Percentiles rank a stretch among this genome's conserved stretches.
phyloP scores from a whole-genome alignment of 495 filamentous ascomycete species.

The Talaromyces nanjingensis region DNA sequence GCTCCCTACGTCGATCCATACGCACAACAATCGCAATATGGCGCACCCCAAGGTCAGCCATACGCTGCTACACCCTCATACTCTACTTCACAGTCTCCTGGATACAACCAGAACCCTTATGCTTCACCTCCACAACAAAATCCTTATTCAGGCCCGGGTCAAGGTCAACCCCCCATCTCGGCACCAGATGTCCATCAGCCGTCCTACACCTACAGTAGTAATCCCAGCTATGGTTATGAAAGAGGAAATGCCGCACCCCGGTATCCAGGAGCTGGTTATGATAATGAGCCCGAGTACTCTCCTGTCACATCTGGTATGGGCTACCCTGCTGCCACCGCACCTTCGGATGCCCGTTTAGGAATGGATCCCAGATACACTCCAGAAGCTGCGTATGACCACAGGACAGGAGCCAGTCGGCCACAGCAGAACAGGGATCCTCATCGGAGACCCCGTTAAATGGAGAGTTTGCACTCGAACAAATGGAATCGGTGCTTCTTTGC shows the following conservation, averaged over 20 bases:
- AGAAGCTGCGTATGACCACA: slow-evolving; percentile 33
- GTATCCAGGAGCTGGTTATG: slow-evolving; percentile 41
- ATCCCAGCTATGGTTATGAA: slow-evolving; percentile 33
- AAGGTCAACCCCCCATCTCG: slow-evolving; percentile 30
- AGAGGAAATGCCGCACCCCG: slow-evolving; percentile 40
- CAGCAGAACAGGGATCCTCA: slow-evolving; percentile 35
- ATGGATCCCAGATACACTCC: slow-evolving; percentile 44
- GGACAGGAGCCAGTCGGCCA: slow-evolving; percentile 31
- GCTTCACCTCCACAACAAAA: slow-evolving; percentile 13
- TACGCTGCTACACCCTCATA: slow-evolving; percentile 25
- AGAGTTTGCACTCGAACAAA: slow-evolving; percentile 8
- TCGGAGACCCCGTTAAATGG: slow-evolving; percentile 30
- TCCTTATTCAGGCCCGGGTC: slow-evolving; percentile 32
- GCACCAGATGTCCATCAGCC: slow-evolving; percentile 30
- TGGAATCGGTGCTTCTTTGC: background rate
- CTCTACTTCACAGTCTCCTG: slow-evolving; percentile 5
- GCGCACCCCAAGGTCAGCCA: slow-evolving; percentile 28
- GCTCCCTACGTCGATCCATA: slow-evolving; percentile 16
- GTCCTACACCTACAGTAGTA: slow-evolving; percentile 35
- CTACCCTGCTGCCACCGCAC: slow-evolving; percentile 38
- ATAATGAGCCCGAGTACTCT: slow-evolving; percentile 38
- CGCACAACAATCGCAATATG: slow-evolving; percentile 31
- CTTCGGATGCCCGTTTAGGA: slow-evolving; percentile 39
- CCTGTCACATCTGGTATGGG: slow-evolving; percentile 36
- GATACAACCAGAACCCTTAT: slow-evolving; percentile 8